These are phyloP conservation scores for Ophiocordyceps camponoti-leonardi DNA, from an alignment of 2,329 filamentous ascomycete species.

Conservation along the genomic window DNA sequence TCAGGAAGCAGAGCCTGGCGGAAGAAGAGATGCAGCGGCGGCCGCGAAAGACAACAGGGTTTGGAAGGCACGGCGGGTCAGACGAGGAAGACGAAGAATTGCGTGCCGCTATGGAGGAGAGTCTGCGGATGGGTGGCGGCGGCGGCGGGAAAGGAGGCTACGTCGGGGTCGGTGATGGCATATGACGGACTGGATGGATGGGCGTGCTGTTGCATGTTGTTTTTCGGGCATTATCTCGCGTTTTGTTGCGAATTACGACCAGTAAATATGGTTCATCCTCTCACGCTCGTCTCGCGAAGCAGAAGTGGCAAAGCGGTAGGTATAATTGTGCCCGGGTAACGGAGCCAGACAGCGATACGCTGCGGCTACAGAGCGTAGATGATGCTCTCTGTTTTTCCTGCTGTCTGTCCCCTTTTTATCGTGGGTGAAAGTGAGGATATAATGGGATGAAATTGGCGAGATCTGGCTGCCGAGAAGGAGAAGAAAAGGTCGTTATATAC, in stretches of 20 bases:
- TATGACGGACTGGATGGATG: not conserved
- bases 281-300: too few species aligned
- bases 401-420: not conserved
- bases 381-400: not conserved
- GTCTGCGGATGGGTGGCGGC: constrained; percentile 23
- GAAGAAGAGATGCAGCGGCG: constrained; percentile 39
- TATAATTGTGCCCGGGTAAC: too few species aligned
- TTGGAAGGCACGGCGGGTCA: constrained; percentile 16
- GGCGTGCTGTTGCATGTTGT: not conserved
- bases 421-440: not conserved
- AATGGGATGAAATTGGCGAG: not conserved
- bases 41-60: constrained; percentile 12
- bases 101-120: constrained; percentile 35
- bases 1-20: constrained; percentile 58
- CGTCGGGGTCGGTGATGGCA: constrained; percentile 6
- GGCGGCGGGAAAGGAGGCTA: constrained; percentile 9
- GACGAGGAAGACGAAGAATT: constrained; percentile 38
- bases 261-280: too few species aligned
- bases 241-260: too few species aligned
- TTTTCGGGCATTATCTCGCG: too few species aligned
- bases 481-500: not conserved
- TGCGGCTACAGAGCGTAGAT: not conserved
- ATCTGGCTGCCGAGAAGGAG: not conserved
- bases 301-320: too few species aligned
- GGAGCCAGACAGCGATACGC: not conserved